Conservation (phyloP, 345 rosid species). For the Eucalyptus erythrocorys region DNA sequence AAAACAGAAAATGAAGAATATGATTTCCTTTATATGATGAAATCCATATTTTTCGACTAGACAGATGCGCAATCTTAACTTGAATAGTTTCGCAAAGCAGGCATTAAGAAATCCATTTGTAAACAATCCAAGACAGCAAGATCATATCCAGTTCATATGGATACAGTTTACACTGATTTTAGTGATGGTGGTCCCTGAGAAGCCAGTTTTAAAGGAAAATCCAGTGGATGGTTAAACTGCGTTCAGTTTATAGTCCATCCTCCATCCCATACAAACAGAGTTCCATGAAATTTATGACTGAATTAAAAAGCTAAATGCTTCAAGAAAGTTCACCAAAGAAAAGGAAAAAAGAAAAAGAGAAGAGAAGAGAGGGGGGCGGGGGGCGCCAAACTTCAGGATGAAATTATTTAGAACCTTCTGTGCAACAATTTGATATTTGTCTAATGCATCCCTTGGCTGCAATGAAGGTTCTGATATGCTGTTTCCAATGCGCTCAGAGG, state of each 20-base stretch:
- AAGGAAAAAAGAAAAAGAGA: too few relatives aligned
- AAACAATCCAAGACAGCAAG: background rate
- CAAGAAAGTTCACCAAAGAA: background rate
- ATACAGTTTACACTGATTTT: background rate
- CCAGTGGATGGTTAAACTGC: background rate
- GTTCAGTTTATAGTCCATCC: background rate
- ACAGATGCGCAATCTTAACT: background rate
- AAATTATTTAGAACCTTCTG: slow-evolving; percentile 47
- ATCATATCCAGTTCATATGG: background rate
- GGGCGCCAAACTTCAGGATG: background rate
- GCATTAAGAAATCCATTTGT: background rate
- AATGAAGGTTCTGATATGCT: slow-evolving; percentile 53
- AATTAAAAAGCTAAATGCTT: background rate
- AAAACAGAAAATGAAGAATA: background rate
- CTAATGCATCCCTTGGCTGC: slow-evolving; percentile 87
- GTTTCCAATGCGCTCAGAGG: slow-evolving; percentile 50
- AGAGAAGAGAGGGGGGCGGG: background rate
- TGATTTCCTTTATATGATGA: background rate
- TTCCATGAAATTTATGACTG: background rate
- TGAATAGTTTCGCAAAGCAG: background rate
- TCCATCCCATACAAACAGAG: background rate
- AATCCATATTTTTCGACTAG: background rate
- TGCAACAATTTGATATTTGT: slow-evolving; percentile 70
- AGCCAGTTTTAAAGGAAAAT: background rate
- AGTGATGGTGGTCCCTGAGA: background rate